Percentiles rank a stretch among this genome's conserved stretches.
Evolutionary conservation across 2,329 filamentous ascomycete species (phyloP).

Genomic region (Boeremia exigua): DNA sequence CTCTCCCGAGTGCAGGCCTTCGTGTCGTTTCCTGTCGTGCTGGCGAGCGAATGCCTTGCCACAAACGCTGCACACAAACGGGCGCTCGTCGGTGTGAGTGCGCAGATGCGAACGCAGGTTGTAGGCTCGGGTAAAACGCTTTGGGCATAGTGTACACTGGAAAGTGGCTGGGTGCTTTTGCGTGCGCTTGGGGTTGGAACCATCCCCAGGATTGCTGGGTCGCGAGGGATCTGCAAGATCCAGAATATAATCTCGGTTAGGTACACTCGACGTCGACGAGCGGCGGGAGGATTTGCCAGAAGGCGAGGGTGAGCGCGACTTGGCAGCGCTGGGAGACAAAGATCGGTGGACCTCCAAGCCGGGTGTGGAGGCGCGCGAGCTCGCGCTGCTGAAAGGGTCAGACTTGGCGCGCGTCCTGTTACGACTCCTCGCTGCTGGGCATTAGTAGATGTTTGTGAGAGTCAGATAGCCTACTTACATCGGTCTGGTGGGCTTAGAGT

Average conservation of each 20-base stretch:
- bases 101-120: constrained; percentile 94
- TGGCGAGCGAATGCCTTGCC: constrained; percentile 97
- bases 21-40: constrained; percentile 95
- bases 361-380: constrained; percentile 54
- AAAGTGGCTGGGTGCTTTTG: constrained; percentile 99
- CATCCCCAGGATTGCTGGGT: constrained; percentile 58
- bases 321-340: constrained; percentile 53
- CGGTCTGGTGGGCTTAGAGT: constrained; percentile 76
- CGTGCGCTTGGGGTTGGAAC: constrained; percentile 71
- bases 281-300: constrained; percentile 56
- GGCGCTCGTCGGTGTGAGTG: constrained; percentile 95
- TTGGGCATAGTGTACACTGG: constrained; percentile 91
- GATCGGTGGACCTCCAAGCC: constrained; percentile 45
- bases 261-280: constrained; percentile 59
- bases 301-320: constrained; percentile 56
- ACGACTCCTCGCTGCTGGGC: constrained; percentile 57
- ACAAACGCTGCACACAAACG: constrained; percentile 96
- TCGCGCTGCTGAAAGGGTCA: constrained; percentile 62
- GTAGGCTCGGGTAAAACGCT: constrained; percentile 94
- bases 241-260: constrained; percentile 78
- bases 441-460: constrained; percentile 25
- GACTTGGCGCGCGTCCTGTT: constrained; percentile 65
- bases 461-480: constrained; percentile 53
- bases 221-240: constrained; percentile 89
- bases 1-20: constrained; percentile 93